Evolutionary conservation across 805 yeast species (phyloP).

Genomic region (Pichia pseudocactophila): DNA sequence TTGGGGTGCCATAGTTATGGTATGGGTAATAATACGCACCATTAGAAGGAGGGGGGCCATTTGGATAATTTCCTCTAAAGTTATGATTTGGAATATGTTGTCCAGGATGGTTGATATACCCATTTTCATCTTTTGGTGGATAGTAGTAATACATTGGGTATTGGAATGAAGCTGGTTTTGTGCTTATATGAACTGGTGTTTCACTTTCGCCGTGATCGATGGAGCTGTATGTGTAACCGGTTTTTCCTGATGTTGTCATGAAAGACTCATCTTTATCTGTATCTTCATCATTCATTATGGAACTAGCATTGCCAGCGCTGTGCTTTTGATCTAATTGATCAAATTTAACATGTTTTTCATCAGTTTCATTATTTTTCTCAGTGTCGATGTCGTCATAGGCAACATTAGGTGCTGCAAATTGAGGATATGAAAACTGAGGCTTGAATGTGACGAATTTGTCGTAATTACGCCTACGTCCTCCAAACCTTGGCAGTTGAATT

Average conservation of each 20-base stretch:
- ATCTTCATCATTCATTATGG: conserved; percentile 9
- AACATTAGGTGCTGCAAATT: too few relatives aligned
- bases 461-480: too few relatives aligned
- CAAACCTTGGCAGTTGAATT: too few relatives aligned
- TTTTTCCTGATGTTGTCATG: conserved; percentile 22
- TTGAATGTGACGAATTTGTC: too few relatives aligned
- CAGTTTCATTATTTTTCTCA: conserved; percentile 12
- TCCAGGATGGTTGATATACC: conserved; percentile 8
- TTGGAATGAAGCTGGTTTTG: conserved; percentile 13
- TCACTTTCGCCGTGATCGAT: conserved; percentile 20
- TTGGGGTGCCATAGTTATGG: conserved; percentile 19
- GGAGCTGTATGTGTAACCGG: conserved; percentile 23
- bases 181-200: background rate
- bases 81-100: background rate
- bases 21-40: conserved; percentile 23
- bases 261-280: conserved; percentile 13
- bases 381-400: conserved; percentile 6
- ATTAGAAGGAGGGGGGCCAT: conserved; percentile 14
- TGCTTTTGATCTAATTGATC: background rate
- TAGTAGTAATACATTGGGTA: conserved; percentile 24
- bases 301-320: background rate
- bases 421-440: too few relatives aligned
- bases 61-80: background rate
- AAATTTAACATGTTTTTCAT: conserved; percentile 6
- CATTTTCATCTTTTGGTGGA: conserved; percentile 22